Percentiles rank a stretch among this genome's conserved stretches.
Evolutionary conservation across 345 rosid species (phyloP).

Genomic region (Aquilaria malaccensis): DNA sequence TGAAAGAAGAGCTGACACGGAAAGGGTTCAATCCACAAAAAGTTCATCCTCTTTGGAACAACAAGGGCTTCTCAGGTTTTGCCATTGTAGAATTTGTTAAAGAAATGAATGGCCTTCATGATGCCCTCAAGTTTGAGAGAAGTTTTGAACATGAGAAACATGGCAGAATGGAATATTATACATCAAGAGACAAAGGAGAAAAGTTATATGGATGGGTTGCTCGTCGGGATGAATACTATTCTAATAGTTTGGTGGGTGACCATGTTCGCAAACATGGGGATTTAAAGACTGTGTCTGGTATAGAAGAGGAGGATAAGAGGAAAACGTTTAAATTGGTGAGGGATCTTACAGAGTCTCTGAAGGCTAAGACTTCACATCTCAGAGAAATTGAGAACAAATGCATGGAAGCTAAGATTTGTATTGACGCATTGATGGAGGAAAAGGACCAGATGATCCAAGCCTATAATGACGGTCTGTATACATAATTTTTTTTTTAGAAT

Average conservation of each 20-base stretch:
- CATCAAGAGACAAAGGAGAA: conserved; percentile 21
- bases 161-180: conserved; percentile 46
- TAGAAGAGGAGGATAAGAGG: conserved; percentile 40
- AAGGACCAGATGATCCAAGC: conserved; percentile 29
- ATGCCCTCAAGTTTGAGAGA: conserved; percentile 53
- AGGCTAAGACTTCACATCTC: conserved; percentile 26
- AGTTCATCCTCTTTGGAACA: conserved; percentile 55
- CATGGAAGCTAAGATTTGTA: conserved; percentile 17
- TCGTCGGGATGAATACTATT: conserved; percentile 41
- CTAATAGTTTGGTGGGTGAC: conserved; percentile 28
- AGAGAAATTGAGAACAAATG: conserved; percentile 38
- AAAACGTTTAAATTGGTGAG: conserved; percentile 30
- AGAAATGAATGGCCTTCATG: conserved; percentile 49
- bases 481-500: background rate
- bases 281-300: conserved; percentile 40
- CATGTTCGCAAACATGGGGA: conserved; percentile 45
- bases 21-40: conserved; percentile 62
- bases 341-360: conserved; percentile 33
- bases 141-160: conserved; percentile 24
- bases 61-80: conserved; percentile 50
- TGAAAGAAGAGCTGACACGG: conserved; percentile 35
- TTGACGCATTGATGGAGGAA: conserved; percentile 21
- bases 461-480: conserved; percentile 48
- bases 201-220: conserved; percentile 68
- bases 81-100: conserved; percentile 55